Evolutionary conservation across 169 alveolate genomes (phyloP).

Genomic region (Plasmodium sp.): DNA sequence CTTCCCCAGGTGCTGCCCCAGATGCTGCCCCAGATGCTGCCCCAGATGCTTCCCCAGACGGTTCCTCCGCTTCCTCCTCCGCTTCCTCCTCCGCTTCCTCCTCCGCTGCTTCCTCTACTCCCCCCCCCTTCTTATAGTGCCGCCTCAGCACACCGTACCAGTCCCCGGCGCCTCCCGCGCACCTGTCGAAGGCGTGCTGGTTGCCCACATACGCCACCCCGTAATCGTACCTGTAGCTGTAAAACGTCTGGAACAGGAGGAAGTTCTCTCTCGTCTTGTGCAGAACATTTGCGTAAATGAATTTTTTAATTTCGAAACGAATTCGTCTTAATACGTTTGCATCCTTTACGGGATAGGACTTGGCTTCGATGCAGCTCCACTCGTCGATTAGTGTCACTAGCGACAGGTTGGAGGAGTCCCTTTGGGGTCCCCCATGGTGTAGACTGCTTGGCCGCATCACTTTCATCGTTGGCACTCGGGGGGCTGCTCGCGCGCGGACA

Average conservation of each 20-base stretch:
- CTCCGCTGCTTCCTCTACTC: not conserved
- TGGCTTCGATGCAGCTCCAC: conserved; percentile 49
- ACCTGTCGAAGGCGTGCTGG: conserved; percentile 8
- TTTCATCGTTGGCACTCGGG: not conserved
- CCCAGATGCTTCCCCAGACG: too few species aligned
- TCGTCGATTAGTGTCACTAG: conserved; percentile 14
- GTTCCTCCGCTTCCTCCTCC: too few species aligned
- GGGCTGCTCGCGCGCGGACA: not conserved
- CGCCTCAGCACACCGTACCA: conserved; percentile 9
- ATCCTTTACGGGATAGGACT: conserved; percentile 8
- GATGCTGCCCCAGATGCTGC: too few species aligned
- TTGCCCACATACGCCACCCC: not conserved
- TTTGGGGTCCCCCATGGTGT: not conserved
- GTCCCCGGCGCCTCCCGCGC: not conserved
- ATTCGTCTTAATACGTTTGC: conserved; percentile 9
- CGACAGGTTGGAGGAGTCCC: not conserved
- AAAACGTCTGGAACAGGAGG: conserved; percentile 4
- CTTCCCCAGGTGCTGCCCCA: too few species aligned
- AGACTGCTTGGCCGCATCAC: not conserved
- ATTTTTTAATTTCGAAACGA: conserved; percentile 16
- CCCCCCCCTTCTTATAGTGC: not conserved
- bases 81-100: too few species aligned
- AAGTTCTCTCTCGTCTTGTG: conserved; percentile 29
- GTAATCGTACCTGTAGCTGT: conserved; percentile 33
- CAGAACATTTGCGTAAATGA: conserved; percentile 38